These are phyloP conservation scores for Salix dunnii DNA, from an alignment of 345 rosid species.

Conservation along the genomic window DNA sequence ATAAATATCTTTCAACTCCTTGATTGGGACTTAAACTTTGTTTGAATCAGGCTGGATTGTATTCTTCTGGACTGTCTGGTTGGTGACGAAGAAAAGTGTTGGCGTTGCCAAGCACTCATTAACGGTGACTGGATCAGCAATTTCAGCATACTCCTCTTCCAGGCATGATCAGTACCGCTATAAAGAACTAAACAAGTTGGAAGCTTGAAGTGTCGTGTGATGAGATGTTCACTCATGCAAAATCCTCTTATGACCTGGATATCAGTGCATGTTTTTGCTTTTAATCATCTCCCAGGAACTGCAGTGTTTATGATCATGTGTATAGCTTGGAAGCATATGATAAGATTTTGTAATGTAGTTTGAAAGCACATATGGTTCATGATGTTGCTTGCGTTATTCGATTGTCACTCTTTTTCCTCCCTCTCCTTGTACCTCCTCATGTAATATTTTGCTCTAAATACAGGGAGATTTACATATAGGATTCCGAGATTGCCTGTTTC, in stretches of 20 bases:
- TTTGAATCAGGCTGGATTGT: slow-evolving; percentile 79
- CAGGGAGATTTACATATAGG: no score
- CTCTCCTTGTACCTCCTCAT: neutral
- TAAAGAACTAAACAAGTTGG: slow-evolving; percentile 16
- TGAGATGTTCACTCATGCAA: neutral
- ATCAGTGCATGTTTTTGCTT: neutral
- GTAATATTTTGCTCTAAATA: neutral
- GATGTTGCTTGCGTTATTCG: neutral
- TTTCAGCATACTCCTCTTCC: slow-evolving; percentile 47
- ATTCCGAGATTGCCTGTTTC: no score
- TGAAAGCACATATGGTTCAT: neutral
- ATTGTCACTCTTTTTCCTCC: neutral
- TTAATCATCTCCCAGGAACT: neutral
- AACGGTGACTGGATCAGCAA: slow-evolving; percentile 50
- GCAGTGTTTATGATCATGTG: neutral
- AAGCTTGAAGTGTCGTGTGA: slow-evolving; percentile 14
- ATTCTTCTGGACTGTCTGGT: slow-evolving; percentile 67
- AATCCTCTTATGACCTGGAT: neutral
- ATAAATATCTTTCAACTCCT: neutral
- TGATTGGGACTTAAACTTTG: neutral
- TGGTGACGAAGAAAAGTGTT: slow-evolving; percentile 55
- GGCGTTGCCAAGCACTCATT: slow-evolving; percentile 62
- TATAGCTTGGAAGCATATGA: slow-evolving; percentile 2
- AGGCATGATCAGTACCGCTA: slow-evolving; percentile 20
- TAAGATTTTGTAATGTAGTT: neutral